Conservation (phyloP, 2,329 filamentous ascomycete species). For the Teratosphaeria nubilosa region DNA sequence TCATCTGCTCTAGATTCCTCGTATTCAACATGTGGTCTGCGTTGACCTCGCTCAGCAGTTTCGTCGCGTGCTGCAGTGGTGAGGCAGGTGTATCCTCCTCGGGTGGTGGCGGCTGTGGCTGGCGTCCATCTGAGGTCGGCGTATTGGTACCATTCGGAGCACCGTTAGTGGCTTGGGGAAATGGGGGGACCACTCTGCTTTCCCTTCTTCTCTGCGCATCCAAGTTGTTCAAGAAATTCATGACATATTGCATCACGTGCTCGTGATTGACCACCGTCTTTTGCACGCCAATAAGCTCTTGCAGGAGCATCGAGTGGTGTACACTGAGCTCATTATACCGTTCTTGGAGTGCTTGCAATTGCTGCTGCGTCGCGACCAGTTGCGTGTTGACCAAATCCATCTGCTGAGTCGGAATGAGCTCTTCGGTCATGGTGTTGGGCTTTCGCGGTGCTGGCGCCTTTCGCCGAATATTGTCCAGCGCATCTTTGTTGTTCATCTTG, state of each 20-base stretch:
- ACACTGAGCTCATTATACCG: slow-evolving; percentile 69
- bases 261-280: slow-evolving; percentile 65
- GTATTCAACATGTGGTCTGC: slow-evolving; percentile 55
- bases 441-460: slow-evolving; percentile 92
- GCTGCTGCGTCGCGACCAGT: slow-evolving; percentile 80
- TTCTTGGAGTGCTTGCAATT: slow-evolving; percentile 78
- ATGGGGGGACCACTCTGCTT: slow-evolving; percentile 19
- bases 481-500: slow-evolving; percentile 89
- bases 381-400: slow-evolving; percentile 83
- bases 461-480: slow-evolving; percentile 87
- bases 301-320: slow-evolving; percentile 53
- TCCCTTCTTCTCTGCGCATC: slow-evolving; percentile 45
- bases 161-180: slow-evolving; percentile 25
- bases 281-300: slow-evolving; percentile 54
- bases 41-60: slow-evolving; percentile 55
- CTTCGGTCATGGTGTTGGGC: slow-evolving; percentile 52
- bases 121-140: not conserved
- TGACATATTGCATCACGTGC: slow-evolving; percentile 59
- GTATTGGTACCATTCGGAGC: slow-evolving; percentile 24
- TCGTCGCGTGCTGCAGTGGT: slow-evolving; percentile 57
- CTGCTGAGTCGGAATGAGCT: slow-evolving; percentile 72
- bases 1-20: slow-evolving; percentile 55
- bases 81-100: slow-evolving; percentile 57
- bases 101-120: slow-evolving; percentile 3
- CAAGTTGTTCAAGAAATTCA: slow-evolving; percentile 56